Base-by-base conservation (phyloP, 768 basidiomycete genomes). In the Rhodotorula graminis region DNA sequence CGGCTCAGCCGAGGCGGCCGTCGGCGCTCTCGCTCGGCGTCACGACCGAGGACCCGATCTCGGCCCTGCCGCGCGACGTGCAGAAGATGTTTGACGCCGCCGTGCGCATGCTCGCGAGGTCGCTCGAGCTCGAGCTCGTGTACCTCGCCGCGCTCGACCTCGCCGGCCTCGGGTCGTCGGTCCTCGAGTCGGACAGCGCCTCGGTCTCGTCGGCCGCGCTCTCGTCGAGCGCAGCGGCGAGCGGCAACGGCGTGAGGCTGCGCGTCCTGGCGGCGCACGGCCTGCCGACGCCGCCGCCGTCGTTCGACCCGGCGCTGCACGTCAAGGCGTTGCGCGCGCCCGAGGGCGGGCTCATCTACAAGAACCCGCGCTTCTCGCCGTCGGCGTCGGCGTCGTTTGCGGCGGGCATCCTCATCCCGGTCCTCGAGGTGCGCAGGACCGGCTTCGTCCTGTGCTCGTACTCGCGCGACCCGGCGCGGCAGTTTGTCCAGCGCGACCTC, bases 41-140 rank as follows among this genome's bases (percentile, higher is more conserved):
- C 15, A 71, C 70, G 47, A 65, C 69, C 37, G 73, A 75, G 21
- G 70, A 68, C 56, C 73, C 73, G 40, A 49, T 75, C 49, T 69
- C 73, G 27, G 29, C 61, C 29, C 46, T 75, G 3, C 70, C 69
- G 23, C 62, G 69, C 21, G 91, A 92, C 83, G 92, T 94, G 90
- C 90, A 95, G 82, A 90, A 90, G 79, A 88, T 88, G 61, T 93
- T 94, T 80, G 85, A 90, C 71, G 84, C 87, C 40, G 83, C 88
- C 16, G 92, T 88, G 78, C 85, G 87, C 56, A 86, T 86, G 70
- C 77, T 80, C 60, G 68, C 79, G 27, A 65, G 63, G 61, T 31
- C 57, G 46, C 61, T 67, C 58, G 40, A 59, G 25, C 56, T 65
- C 56, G 64, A 70, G 21, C 62, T 72, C 57, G 64, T 67, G 50